Base-by-base conservation (phyloP, 371 early-diverging fungal genomes). In the Fennellomyces sp. region DNA sequence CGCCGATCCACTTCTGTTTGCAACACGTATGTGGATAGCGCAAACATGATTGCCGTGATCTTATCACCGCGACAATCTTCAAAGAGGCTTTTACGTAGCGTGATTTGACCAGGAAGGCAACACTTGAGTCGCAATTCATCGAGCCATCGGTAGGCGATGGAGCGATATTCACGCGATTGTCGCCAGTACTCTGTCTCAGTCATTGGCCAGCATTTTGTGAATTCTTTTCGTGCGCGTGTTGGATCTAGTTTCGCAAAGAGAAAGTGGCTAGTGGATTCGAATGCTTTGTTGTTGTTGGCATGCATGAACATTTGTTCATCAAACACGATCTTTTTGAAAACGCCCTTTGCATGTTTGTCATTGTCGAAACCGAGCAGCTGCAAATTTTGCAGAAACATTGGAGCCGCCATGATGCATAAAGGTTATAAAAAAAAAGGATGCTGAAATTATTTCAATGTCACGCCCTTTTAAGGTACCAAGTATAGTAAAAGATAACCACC, bases 121-220 rank as follows among this genome's bases (percentile, higher is more conserved):
- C 60, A 58, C 19, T 52, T 47, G 26, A 60, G 58, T 33, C 66
- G 68, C 6, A 82, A 48, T 19, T 66, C 65, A 39, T 77, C 68
- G 7, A 82, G 65, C 68, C 73, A 72, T 21, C 67, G 68, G 38
- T 53, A 66, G 6, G 76, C 72, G 12, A 48, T 50, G n/a, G 56
- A 33, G 2, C 72, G 62, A 52, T 78, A 82, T 47, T 68, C 68
- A 12, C 70, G 70, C 11, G 74, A 63, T 23, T 71, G 71, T 10
- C 52, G 56, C 10, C 58, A 38, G 19, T 68, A 66, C 23, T 74
- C 73, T 17, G 30, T 63, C 21, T 75, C 74, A 12, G 25, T 61
- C n/a, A 77, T 65, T 7, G 82, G 82, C 78, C 78, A 82, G 35
- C 77, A 81, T 11, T 36, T 30, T 35, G 26, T 23, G 33, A 73